Evolutionary conservation across 768 basidiomycete species (phyloP).

Genomic region (Lyophyllum decastes): DNA sequence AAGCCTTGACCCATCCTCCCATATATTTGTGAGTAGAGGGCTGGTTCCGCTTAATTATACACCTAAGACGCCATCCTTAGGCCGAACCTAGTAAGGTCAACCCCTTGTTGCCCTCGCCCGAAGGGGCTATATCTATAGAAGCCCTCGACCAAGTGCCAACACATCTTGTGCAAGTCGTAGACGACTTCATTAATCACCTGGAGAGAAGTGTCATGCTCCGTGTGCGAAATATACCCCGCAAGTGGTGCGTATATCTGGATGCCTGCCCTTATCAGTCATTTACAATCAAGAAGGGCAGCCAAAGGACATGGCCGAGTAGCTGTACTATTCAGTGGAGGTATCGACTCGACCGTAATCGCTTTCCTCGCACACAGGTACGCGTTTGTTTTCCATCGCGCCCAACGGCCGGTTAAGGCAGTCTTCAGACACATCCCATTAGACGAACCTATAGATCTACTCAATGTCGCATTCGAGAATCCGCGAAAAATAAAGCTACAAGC

Average conservation of each 20-base stretch:
- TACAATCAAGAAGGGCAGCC: slow-evolving; percentile 15
- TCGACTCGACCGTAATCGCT: slow-evolving; percentile 87
- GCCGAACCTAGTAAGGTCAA: slow-evolving; percentile 48
- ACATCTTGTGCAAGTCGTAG: slow-evolving; percentile 42
- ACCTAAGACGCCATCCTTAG: slow-evolving; percentile 31
- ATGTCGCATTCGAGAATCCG: slow-evolving; percentile 97
- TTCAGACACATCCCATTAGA: slow-evolving; percentile 67
- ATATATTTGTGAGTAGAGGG: slow-evolving; percentile 30
- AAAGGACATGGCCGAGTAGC: slow-evolving; percentile 62
- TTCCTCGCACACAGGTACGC: slow-evolving; percentile 75
- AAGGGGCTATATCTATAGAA: slow-evolving; percentile 33
- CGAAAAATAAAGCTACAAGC: slow-evolving; percentile 59
- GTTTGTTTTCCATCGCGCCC: neutral
- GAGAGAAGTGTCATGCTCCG: slow-evolving; percentile 68
- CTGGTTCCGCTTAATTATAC: neutral
- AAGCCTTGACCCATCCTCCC: neutral
- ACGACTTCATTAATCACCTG: slow-evolving; percentile 54
- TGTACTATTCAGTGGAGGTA: slow-evolving; percentile 93
- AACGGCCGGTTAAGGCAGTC: neutral
- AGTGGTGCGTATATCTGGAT: slow-evolving; percentile 29
- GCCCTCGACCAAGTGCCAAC: slow-evolving; percentile 45
- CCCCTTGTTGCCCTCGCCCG: slow-evolving; percentile 48
- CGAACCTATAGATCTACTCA: slow-evolving; percentile 90
- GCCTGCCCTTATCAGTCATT: neutral
- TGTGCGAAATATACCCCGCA: slow-evolving; percentile 67